Base-by-base conservation (phyloP, 2,329 filamentous ascomycete genomes). In the Hirsutella thompsonii region DNA sequence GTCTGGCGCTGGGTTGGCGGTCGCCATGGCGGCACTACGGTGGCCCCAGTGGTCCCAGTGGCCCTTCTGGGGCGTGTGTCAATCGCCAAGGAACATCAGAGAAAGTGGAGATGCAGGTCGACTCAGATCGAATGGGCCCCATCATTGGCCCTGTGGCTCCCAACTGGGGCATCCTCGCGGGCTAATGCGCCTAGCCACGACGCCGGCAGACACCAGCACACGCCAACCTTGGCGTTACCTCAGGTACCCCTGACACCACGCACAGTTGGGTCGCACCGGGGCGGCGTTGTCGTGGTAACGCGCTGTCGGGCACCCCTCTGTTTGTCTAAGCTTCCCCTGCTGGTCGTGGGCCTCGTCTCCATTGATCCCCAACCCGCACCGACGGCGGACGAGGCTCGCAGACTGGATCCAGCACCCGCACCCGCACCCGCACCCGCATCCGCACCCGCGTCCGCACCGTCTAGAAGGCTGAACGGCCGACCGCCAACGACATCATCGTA, bases 1-100 rank as follows among this genome's bases (percentile, higher is more conserved):
- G 6, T 14, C 8, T n/a, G 32, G n/a, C 8, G 28, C 39, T 10
- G 19, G 29, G 38, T 41, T 29, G 23, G 42, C 39, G 16, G 46
- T 47, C 44, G 44, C 46, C 42, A 43, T 43, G 46, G 44, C 39
- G 44, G 32, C 43, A n/a, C n/a, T n/a, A n/a, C n/a, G n/a, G n/a
- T n/a, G n/a, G n/a, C 40, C 28, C 23, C 26, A 11, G 23, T 26
- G 23, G 23, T 37, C 20, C 23, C 26, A 18, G 37, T 18, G 37
- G 14, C 4, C 32, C 32, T n/a, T 34, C 32, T 3, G 32, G 30
- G 28, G 34, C 16, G 40, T 38, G 23, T n/a, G 32, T 32, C 21
- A 32, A 38, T 19, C 19, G 20, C n/a, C 36, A 20, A 6, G 35
- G 36, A 20, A 36, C n/a, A 8, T 4, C 16, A 18, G 16, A 13